Percentiles rank a stretch among this genome's conserved stretches.
Evolutionary conservation across 192 early-diverging fungal species (phyloP).

Genomic region (Paraglomus occultum): DNA sequence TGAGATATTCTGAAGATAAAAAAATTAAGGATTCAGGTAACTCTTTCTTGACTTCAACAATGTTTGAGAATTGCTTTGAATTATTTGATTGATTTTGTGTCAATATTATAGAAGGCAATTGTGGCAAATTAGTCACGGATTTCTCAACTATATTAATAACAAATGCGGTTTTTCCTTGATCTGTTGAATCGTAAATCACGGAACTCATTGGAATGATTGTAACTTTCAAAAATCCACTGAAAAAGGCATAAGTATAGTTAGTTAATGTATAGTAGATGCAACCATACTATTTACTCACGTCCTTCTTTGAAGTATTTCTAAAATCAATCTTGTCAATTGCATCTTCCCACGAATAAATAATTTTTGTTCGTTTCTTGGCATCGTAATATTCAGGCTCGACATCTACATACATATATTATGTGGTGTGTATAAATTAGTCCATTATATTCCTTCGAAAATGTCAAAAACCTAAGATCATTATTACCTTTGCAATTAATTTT

Average conservation of each 20-base stretch:
- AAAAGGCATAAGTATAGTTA: conserved; percentile 17
- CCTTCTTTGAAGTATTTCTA: conserved; percentile 22
- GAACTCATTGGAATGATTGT: conserved; percentile 24
- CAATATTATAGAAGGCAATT: not conserved
- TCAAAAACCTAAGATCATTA: conserved; percentile 19
- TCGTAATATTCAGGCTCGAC: conserved; percentile 19
- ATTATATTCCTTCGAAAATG: conserved; percentile 24
- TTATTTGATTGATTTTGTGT: conserved; percentile 6
- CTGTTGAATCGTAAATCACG: conserved; percentile 19
- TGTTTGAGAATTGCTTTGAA: conserved; percentile 4
- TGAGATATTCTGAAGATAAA: conserved; percentile 14
- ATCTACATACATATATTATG: conserved; percentile 10
- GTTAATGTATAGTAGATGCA: conserved; percentile 19
- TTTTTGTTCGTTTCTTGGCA: conserved; percentile 21
- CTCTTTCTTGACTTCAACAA: not conserved
- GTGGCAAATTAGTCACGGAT: conserved; percentile 4
- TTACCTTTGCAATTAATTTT: conserved; percentile 13
- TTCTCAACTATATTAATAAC: conserved; percentile 5
- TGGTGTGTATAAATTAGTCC: conserved; percentile 16
- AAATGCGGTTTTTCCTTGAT: conserved; percentile 15
- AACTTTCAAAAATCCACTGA: conserved; percentile 20
- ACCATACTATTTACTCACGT: conserved; percentile 23
- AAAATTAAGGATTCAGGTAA: conserved; percentile 5
- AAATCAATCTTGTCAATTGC: conserved; percentile 23
- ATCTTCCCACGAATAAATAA: conserved; percentile 23